Evolutionary conservation across 306 rosid genomes (phyloP), one percentile per base, ranked within the genome.

Genomic region (Quercus variabilis): DNA sequence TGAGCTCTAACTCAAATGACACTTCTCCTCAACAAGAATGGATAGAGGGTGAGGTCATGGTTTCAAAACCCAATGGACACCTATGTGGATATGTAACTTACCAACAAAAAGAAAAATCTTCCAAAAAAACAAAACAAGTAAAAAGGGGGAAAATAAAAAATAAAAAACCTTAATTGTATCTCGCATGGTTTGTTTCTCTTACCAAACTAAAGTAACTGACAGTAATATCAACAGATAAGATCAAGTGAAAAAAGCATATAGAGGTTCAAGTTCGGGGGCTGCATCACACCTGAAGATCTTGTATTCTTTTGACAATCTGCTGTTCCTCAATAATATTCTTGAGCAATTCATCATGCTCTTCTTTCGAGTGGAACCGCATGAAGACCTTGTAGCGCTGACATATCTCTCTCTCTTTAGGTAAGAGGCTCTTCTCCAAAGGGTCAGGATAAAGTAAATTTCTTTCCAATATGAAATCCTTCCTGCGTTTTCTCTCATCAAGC

Each of bases 401-500:
- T 69, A 94, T 82, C 84, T 85, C 84, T 80, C 85, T 83, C 81
- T 92, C 98, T 74, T 91, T 94, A 4, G 94, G 86, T 31, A 90
- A 71, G 55, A 94, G 92, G 77, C 64, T 83, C 80, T 88, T 86
- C 83, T 89, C 97, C 63, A 88, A 82, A 63, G 90, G 93, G 81
- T 92, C 88, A 7, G 92, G 87, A 67, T 79, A 84, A 86, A 94
- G 97, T 85, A 94, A 85, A 84, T 92, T 84, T 82, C 97, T 89
- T 82, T 91, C 97, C 59, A 92, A 86, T 78, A 94, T 72, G 73
- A 92, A 92, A 26, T 83, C 78, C 88, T 91, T 92, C 76, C 98
- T 91, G 64, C 87, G 89, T 83, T 92, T 92, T 78, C 98, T 85
- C 82, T 89, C 98, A 83, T 94, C 92, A 86, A 94, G 91, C 90